Conservation (phyloP, 2,329 filamentous ascomycete species). For the Capronia americana region DNA sequence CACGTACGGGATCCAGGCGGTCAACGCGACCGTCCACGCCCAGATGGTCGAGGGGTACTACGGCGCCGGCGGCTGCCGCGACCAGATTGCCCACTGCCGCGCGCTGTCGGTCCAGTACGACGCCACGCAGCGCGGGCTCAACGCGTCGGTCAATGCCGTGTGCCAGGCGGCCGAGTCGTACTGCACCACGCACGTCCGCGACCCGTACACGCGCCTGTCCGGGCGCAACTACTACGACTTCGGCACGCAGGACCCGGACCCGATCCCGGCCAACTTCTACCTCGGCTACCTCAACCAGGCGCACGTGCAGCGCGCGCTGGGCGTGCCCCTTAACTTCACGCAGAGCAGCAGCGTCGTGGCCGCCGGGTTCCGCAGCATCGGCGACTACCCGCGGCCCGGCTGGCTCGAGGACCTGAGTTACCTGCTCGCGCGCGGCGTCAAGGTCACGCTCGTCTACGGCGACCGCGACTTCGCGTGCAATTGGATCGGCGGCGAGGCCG, state of each 20-base stretch:
- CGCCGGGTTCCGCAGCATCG: conserved; percentile 52
- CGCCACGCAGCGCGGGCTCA: conserved; percentile 48
- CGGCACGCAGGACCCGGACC: conserved; percentile 52
- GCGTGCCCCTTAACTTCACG: conserved; percentile 63
- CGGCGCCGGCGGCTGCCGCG: conserved; percentile 52
- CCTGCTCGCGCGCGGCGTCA: conserved; percentile 56
- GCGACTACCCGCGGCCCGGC: conserved; percentile 42
- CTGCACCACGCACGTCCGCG: conserved; percentile 48
- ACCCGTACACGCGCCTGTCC: conserved; percentile 35
- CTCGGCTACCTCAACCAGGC: conserved; percentile 59
- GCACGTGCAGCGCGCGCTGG: conserved; percentile 59
- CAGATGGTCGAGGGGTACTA: conserved; percentile 48
- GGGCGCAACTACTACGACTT: conserved; percentile 61
- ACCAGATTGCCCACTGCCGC: conserved; percentile 56
- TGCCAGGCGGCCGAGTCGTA: conserved; percentile 51
- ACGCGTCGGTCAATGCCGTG: conserved; percentile 44
- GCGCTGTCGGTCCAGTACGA: conserved; percentile 52
- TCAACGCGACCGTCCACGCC: conserved; percentile 52
- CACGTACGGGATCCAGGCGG: conserved; percentile 56
- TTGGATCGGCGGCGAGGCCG: conserved; percentile 9
- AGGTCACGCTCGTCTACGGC: conserved; percentile 58
- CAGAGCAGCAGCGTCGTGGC: conserved; percentile 52
- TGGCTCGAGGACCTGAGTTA: conserved; percentile 57
- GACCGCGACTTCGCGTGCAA: conserved; percentile 41
- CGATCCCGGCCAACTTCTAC: conserved; percentile 56